Evolutionary conservation across 176 grass and related monocot species (phyloP), one percentile per base, ranked within the genome.

Genomic region (Aegilops bicornis): DNA sequence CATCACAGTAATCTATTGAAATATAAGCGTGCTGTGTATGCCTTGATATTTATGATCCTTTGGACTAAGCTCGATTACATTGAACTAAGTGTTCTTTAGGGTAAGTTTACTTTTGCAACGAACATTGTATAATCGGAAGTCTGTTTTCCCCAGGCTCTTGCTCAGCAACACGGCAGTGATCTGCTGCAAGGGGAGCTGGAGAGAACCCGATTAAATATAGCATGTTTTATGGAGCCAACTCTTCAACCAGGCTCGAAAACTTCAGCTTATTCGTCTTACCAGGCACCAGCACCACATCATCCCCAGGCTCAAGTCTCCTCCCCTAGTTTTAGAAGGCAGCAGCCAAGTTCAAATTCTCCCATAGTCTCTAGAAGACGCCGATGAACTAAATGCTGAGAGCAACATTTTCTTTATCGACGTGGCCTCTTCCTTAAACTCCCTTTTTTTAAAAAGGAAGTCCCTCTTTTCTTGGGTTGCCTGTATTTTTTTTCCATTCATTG

Each of bases 121-220:
- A 23, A 65, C 12, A 42, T 30, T 48, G 43, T 54, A 64, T 76
- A 77, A 82, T 60, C 7, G 20, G 10, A 70, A 48, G 17, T n/a
- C 40, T 80, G 77, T 80, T 64, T 65, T 48, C 82, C 72, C 22
- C 81, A 99, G 97, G 87, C 69, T 58, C 82, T 97, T 86, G 85
- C 92, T 42, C 97, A 99, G 80, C 92, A 99, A 83, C 96, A 80
- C 64, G 91, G 90, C 82, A 85, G 81, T 5, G 90, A 99, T 71
- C 83, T 99, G 65, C 87, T 99, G 50, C 92, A 94, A 89, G 91
- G 82, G 80, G 97, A 99, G 76, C 68, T 99, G 77, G 92, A 99
- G 80, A 94, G 90, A 82, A 99, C 94, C 72, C 86, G 90, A 45
- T 84, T 99, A 79, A 99, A 99, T 85, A 93, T 99, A 76, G 91